phyloP scores from a whole-genome alignment of 2,329 filamentous ascomycete genomes.

The Trichoderma atroviride region DNA sequence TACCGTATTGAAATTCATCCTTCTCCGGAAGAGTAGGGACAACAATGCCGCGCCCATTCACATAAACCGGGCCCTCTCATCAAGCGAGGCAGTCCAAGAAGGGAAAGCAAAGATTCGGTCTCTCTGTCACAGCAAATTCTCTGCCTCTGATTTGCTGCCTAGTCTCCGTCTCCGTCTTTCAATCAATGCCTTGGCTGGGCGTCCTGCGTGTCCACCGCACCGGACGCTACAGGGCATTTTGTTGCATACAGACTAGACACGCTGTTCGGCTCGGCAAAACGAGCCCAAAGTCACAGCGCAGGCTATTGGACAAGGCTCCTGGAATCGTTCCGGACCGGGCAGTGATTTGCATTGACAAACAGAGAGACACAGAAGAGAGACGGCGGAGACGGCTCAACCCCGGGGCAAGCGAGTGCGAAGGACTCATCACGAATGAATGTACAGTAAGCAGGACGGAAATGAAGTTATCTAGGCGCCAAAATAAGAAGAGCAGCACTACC shows the following conservation, averaged over 20 bases:
- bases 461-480: neutral
- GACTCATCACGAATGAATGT: neutral
- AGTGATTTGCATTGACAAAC: neutral
- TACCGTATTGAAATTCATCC: neutral
- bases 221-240: neutral
- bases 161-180: neutral
- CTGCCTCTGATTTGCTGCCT: neutral
- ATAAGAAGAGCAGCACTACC: neutral
- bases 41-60: neutral
- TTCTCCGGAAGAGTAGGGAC: neutral
- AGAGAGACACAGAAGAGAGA: neutral
- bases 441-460: neutral
- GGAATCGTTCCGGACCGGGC: neutral
- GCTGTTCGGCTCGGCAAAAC: conserved; percentile 13
- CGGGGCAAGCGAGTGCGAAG: neutral
- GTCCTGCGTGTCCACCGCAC: neutral
- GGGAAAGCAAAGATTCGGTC: neutral
- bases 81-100: neutral
- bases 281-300: neutral
- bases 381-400: conserved; percentile 21
- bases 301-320: conserved; percentile 4
- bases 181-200: neutral
- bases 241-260: neutral
- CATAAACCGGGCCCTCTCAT: neutral
- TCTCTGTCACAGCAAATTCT: neutral